phyloP scores from a whole-genome alignment of 2,329 filamentous ascomycete genomes.

The Fusarium sp. region DNA sequence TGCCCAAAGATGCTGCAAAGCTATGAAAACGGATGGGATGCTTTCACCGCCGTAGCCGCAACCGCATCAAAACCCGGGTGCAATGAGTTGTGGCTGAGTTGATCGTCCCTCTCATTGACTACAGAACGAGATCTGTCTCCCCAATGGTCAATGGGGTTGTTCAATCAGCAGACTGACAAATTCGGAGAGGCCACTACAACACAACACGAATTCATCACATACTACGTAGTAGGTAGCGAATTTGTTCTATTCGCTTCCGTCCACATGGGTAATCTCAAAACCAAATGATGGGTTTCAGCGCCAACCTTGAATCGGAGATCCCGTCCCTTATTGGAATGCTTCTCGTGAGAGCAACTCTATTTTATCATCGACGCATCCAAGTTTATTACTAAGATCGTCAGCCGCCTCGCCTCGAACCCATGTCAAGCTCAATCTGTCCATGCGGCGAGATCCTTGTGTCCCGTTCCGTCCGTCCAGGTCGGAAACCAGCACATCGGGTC shows the following conservation, averaged over 20 bases:
- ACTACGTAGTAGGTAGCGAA: background rate
- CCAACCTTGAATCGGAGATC: constrained; percentile 34
- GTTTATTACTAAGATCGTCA: constrained; percentile 24
- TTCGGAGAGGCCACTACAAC: background rate
- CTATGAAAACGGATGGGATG: constrained; percentile 33
- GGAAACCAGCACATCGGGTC: constrained; percentile 40
- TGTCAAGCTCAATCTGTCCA: constrained; percentile 40
- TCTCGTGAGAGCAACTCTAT: constrained; percentile 31
- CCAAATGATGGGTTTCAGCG: constrained; percentile 31
- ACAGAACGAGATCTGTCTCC: constrained; percentile 1
- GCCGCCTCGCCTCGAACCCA: constrained; percentile 33
- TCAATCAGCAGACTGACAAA: constrained; percentile 14
- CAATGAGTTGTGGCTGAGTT: constrained; percentile 30
- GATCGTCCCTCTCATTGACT: constrained; percentile 11
- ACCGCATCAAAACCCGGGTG: constrained; percentile 28
- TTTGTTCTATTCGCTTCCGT: constrained; percentile 24
- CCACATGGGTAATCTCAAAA: constrained; percentile 29
- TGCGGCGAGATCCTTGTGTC: constrained; percentile 20
- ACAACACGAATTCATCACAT: background rate
- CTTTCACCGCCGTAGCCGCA: constrained; percentile 40
- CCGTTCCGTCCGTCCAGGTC: constrained; percentile 20
- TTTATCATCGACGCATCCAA: constrained; percentile 17
- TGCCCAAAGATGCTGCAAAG: constrained; percentile 41
- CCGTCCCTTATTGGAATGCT: constrained; percentile 38
- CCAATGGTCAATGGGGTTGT: constrained; percentile 5